phyloP scores from a whole-genome alignment of 352 stramenopile genomes.

The Pythium pectinolyticum region DNA sequence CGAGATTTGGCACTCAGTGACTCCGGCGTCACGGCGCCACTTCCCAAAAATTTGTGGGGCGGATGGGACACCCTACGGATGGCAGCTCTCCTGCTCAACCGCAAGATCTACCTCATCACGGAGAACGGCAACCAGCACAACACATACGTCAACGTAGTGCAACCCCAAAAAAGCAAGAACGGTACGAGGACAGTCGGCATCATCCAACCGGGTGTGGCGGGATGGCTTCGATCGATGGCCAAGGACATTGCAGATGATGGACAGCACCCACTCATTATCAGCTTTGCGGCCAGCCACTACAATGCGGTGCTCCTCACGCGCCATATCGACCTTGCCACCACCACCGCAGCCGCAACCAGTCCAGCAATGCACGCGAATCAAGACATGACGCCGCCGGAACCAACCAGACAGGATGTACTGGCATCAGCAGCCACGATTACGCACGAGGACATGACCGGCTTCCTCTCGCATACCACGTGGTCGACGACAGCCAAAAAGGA shows the following conservation, averaged over 20 bases:
- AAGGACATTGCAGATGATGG: no score
- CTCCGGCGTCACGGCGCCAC: background rate
- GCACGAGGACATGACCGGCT: background rate
- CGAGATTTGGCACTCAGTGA: conserved; percentile 1
- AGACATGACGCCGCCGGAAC: no score
- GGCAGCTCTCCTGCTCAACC: background rate
- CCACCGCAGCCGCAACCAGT: no score
- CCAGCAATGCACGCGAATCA: no score
- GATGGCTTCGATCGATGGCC: background rate
- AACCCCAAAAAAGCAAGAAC: background rate
- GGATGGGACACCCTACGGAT: conserved; percentile 5
- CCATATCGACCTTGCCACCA: no score
- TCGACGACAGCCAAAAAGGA: background rate
- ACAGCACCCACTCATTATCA: background rate
- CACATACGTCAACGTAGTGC: conserved; percentile 7
- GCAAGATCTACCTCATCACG: conserved; percentile 1
- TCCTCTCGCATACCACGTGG: background rate
- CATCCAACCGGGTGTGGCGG: background rate
- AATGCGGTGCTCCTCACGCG: conserved; percentile 2
- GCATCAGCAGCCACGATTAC: background rate
- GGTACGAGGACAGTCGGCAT: background rate
- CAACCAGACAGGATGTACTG: no score
- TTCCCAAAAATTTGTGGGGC: conserved; percentile 4
- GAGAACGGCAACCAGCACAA: background rate
- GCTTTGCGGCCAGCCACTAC: background rate